phyloP scores from a whole-genome alignment of 768 basidiomycete genomes.

The Lactarius deliciosus region DNA sequence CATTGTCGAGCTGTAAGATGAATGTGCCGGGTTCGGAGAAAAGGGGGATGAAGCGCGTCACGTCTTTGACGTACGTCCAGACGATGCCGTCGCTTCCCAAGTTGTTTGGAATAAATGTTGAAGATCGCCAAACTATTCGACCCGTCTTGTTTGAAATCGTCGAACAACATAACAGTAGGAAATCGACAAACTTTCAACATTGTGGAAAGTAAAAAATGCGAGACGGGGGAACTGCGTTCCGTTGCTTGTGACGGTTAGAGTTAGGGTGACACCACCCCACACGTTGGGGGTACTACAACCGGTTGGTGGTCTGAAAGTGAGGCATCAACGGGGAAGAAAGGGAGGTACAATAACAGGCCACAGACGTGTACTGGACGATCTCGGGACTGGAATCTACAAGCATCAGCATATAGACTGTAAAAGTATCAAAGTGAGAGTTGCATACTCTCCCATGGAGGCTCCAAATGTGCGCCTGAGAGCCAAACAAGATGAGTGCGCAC shows the following conservation, averaged over 20 bases:
- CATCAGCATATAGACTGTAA: not conserved
- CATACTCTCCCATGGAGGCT: slow-evolving; percentile 65
- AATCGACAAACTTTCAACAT: slow-evolving; percentile 65
- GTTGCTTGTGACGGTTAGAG: slow-evolving; percentile 75
- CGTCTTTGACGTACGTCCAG: too few species aligned
- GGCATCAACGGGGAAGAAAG: not conserved
- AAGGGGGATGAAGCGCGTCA: too few species aligned
- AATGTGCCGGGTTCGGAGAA: too few species aligned
- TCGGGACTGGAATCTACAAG: slow-evolving; percentile 43
- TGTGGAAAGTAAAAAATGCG: slow-evolving; percentile 71
- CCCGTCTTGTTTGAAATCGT: not conserved
- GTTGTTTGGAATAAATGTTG: too few species aligned
- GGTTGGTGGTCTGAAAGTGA: slow-evolving; percentile 57
- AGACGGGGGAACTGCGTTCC: slow-evolving; percentile 76
- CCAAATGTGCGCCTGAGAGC: slow-evolving; percentile 63
- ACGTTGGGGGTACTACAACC: slow-evolving; percentile 68
- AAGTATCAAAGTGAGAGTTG: slow-evolving; percentile 11
- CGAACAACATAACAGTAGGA: not conserved
- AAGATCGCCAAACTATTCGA: slow-evolving; percentile 52
- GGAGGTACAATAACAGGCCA: slow-evolving; percentile 6
- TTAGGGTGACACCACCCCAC: slow-evolving; percentile 74
- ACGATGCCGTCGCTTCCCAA: too few species aligned
- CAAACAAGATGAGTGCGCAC: not conserved
- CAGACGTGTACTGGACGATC: slow-evolving; percentile 60
- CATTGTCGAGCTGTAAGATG: too few species aligned